Evolutionary conservation across 768 basidiomycete genomes (phyloP).

Genomic region (Lactarius trivialis): DNA sequence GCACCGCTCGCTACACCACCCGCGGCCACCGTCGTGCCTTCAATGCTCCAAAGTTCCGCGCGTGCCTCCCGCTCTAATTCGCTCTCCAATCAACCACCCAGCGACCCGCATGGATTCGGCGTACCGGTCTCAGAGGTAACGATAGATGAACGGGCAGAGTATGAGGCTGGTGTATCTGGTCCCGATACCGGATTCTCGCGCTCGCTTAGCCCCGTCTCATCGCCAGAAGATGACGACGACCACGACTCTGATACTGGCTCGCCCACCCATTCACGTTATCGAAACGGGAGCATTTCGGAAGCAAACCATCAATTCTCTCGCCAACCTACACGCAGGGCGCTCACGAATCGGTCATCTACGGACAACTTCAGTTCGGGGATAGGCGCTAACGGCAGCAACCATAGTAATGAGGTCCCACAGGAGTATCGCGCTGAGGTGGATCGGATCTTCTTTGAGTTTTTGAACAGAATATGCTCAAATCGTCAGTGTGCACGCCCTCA

Average conservation of each 20-base stretch:
- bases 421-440: conserved; percentile 83
- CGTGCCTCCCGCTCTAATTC: conserved; percentile 31
- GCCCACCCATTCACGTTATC: conserved; percentile 25
- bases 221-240: conserved; percentile 33
- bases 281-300: conserved; percentile 19
- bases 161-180: conserved; percentile 23
- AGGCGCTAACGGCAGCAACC: conserved; percentile 26
- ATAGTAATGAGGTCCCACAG: conserved; percentile 62
- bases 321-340: conserved; percentile 8
- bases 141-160: conserved; percentile 25
- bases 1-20: conserved; percentile 17
- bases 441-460: conserved; percentile 83
- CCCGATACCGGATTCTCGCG: conserved; percentile 26
- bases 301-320: conserved; percentile 10
- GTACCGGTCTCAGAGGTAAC: conserved; percentile 24
- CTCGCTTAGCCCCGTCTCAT: conserved; percentile 24
- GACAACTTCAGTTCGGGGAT: conserved; percentile 25
- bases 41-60: conserved; percentile 17
- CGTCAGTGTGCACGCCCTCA: conserved; percentile 44
- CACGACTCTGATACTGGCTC: conserved; percentile 29
- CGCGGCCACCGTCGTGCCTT: conserved; percentile 21
- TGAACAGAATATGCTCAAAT: conserved; percentile 85
- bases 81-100: conserved; percentile 26
- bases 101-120: conserved; percentile 29
- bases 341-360: conserved; percentile 24